These are phyloP conservation scores for Strobilomyces confusus DNA, from an alignment of 768 basidiomycete species.

Conservation along the genomic window DNA sequence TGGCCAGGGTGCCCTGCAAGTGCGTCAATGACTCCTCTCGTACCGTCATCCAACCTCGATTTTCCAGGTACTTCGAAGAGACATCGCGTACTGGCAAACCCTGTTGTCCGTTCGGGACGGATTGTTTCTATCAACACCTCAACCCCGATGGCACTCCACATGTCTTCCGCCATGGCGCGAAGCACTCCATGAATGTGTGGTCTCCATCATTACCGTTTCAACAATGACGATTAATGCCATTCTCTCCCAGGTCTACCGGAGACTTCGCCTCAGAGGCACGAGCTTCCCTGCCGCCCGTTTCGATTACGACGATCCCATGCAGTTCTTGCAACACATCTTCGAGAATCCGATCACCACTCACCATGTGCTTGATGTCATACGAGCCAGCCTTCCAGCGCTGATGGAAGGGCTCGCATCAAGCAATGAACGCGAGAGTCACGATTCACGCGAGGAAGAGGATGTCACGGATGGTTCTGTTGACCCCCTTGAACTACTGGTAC, in stretches of 20 bases:
- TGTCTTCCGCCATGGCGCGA: constrained; percentile 52
- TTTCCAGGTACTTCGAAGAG: constrained; percentile 55
- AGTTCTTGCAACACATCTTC: constrained; percentile 50
- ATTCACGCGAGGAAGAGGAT: constrained; percentile 33
- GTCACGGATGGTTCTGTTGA: constrained; percentile 8
- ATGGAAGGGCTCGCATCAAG: constrained; percentile 19
- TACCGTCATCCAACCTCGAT: neutral
- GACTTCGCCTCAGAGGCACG: constrained; percentile 19
- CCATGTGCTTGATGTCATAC: constrained; percentile 38
- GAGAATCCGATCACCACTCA: constrained; percentile 41
- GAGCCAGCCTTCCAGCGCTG: constrained; percentile 31
- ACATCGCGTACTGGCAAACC: constrained; percentile 44
- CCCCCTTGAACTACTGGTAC: constrained; percentile 22
- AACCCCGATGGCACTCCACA: constrained; percentile 63
- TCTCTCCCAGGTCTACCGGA: constrained; percentile 25
- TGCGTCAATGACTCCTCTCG: constrained; percentile 28
- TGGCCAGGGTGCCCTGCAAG: constrained; percentile 68
- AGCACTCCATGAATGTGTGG: constrained; percentile 50
- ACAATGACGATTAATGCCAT: constrained; percentile 3
- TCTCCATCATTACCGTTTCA: constrained; percentile 31
- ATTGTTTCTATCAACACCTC: constrained; percentile 77
- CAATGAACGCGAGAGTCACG: constrained; percentile 22
- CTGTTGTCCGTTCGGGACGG: constrained; percentile 73
- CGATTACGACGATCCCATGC: constrained; percentile 29
- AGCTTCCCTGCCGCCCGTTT: constrained; percentile 25